Conservation (phyloP, 768 basidiomycete genomes). For the Lactarius sanguifluus region DNA sequence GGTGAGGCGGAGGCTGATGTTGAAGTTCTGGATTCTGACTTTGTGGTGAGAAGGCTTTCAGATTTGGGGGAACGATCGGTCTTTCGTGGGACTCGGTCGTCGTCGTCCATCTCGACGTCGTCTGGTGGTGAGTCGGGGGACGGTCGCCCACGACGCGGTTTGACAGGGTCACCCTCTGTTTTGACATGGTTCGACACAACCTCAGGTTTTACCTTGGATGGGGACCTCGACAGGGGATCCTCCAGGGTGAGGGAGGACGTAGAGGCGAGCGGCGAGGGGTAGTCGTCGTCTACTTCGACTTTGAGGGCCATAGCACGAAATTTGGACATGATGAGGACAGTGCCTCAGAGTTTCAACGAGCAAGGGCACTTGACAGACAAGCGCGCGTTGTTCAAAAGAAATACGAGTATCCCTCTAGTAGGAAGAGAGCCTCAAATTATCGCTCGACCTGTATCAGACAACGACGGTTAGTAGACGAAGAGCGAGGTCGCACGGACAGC, state of each 20-base stretch:
- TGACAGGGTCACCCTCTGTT: conserved; percentile 25
- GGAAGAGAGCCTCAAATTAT: conserved; percentile 16
- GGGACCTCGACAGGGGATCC: conserved; percentile 17
- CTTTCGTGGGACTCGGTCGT: conserved; percentile 10
- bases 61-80: conserved; percentile 34
- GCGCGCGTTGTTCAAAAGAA: conserved; percentile 13
- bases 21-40: conserved; percentile 36
- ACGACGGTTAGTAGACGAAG: conserved; percentile 22
- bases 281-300: conserved; percentile 13
- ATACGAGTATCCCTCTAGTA: conserved; percentile 1
- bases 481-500: conserved; percentile 9
- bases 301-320: conserved; percentile 28
- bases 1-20: conserved; percentile 36
- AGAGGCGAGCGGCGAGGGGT: conserved; percentile 20
- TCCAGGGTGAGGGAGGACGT: conserved; percentile 26
- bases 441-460: conserved; percentile 26
- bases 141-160: conserved; percentile 29
- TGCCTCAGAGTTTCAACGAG: conserved; percentile 10
- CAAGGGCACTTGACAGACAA: conserved; percentile 14
- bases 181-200: conserved; percentile 16
- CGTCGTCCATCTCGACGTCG: conserved; percentile 35
- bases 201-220: conserved; percentile 14
- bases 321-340: conserved; percentile 21
- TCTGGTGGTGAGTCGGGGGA: conserved; percentile 35
- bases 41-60: conserved; percentile 35